Conservation (phyloP, 345 rosid species). For the Cardiospermum halicacabum region DNA sequence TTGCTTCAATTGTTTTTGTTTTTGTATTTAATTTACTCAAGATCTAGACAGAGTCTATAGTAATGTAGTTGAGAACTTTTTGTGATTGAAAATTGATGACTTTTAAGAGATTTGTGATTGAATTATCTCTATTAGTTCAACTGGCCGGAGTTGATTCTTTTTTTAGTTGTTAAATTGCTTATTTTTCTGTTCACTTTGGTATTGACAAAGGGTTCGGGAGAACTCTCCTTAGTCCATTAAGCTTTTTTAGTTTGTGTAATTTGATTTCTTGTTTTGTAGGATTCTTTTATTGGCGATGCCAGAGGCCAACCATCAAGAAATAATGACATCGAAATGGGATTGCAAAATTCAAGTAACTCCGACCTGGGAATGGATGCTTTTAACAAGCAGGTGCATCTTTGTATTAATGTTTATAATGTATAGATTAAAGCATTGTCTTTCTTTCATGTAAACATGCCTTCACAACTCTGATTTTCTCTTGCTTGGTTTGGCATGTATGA, state of each 20-base stretch:
- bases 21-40: background rate
- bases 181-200: background rate
- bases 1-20: background rate
- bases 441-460: background rate
- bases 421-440: background rate
- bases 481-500: background rate
- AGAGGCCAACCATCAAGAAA: constrained; percentile 24
- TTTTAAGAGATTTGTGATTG: background rate
- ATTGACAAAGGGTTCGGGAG: background rate
- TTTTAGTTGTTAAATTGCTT: background rate
- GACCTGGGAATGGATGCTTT: constrained; percentile 66
- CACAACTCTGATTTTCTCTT: background rate
- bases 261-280: constrained; percentile 28
- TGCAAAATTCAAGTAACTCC: constrained; percentile 32
- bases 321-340: constrained; percentile 63
- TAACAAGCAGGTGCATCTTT: constrained; percentile 47
- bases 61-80: background rate
- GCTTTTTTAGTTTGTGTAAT: background rate
- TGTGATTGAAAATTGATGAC: background rate
- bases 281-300: constrained; percentile 42
- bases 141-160: background rate
- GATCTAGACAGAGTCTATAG: background rate
- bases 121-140: background rate
- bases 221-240: background rate
- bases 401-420: background rate